Conservation (phyloP, 768 basidiomycete genomes). For the Mycena alexandri region DNA sequence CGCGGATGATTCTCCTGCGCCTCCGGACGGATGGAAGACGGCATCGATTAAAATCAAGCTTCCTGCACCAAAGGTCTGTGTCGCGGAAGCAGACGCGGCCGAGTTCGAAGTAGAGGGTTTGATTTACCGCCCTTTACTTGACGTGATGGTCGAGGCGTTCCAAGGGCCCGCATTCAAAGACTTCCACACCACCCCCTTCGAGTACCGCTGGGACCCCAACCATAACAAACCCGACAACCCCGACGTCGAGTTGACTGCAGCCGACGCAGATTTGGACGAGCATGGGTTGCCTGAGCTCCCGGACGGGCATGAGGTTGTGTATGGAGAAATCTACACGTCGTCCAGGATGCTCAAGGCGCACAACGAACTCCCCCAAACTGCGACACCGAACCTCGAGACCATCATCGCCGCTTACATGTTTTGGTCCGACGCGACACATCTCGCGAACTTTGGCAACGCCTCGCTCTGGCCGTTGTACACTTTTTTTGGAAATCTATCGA, state of each 20-base stretch:
- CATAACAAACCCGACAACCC: constrained; percentile 18
- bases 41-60: constrained; percentile 40
- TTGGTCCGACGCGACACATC: constrained; percentile 46
- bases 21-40: constrained; percentile 42
- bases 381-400: constrained; percentile 29
- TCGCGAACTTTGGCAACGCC: constrained; percentile 42
- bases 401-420: constrained; percentile 43
- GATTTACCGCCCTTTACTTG: constrained; percentile 33
- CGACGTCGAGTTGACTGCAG: too few relatives aligned
- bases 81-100: constrained; percentile 37
- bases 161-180: constrained; percentile 6
- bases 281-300: constrained; percentile 22
- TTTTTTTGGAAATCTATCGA: constrained; percentile 53
- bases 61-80: constrained; percentile 37
- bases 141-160: constrained; percentile 34
- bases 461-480: constrained; percentile 52
- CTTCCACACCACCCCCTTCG: constrained; percentile 35
- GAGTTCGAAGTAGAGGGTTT: constrained; percentile 39
- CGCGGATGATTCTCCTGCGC: too few relatives aligned
- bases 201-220: constrained; percentile 26
- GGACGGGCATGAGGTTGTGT: too few relatives aligned
- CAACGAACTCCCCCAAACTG: constrained; percentile 16
- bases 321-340: too few relatives aligned
- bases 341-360: constrained; percentile 36
- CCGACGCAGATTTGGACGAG: constrained; percentile 6